Conservation (phyloP, 768 basidiomycete species). For the Boletus reticuloceps region DNA sequence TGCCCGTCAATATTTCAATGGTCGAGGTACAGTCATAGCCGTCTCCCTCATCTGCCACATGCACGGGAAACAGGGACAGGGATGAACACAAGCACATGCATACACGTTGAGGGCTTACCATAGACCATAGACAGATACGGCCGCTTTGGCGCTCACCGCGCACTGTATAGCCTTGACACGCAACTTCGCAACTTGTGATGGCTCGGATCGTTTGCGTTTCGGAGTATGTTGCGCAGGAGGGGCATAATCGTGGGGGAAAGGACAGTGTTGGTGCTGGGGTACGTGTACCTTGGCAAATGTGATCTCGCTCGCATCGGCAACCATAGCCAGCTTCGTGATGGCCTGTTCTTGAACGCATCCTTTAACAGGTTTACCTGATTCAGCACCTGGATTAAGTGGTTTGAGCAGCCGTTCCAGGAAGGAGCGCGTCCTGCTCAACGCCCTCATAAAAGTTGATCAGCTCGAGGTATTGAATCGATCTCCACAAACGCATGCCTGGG, state of each 20-base stretch:
- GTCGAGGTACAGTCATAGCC: no score
- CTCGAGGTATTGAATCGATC: no score
- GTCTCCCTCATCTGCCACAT: no score
- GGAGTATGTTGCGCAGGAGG: constrained; percentile 69
- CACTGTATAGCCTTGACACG: constrained; percentile 84
- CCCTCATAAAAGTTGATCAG: constrained; percentile 93
- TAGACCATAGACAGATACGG: no score
- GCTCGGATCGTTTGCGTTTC: constrained; percentile 64
- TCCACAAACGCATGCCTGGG: constrained; percentile 60
- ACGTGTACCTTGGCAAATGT: constrained; percentile 73
- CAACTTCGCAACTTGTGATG: constrained; percentile 67
- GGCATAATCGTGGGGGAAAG: constrained; percentile 62
- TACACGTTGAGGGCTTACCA: no score
- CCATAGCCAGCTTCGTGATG: constrained; percentile 85
- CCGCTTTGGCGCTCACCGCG: no score
- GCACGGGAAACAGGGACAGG: no score
- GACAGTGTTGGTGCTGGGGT: no score
- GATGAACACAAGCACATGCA: no score
- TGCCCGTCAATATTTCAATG: no score
- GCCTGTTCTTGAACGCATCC: constrained; percentile 86
- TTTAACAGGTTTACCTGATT: constrained; percentile 38
- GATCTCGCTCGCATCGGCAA: constrained; percentile 79
- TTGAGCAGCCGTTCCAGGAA: constrained; percentile 65
- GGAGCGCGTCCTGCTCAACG: constrained; percentile 65
- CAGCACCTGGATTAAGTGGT: constrained; percentile 53